Conservation (phyloP, 768 basidiomycete species). For the Lepiota venenata region DNA sequence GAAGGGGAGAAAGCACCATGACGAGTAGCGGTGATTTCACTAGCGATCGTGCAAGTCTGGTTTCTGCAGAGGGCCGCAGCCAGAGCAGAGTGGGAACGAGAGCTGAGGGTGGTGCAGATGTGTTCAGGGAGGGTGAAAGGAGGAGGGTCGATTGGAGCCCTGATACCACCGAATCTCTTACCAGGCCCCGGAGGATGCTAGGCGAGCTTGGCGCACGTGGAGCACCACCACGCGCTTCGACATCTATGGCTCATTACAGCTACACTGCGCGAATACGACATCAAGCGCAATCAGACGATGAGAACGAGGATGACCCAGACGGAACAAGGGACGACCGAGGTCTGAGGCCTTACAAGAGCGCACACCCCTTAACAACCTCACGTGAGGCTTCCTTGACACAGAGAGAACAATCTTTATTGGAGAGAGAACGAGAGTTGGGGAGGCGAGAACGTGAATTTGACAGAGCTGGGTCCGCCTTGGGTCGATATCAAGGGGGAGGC, state of each 20-base stretch:
- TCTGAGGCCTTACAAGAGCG: slow-evolving; percentile 38
- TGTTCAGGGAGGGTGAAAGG: slow-evolving; percentile 23
- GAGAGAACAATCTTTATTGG: slow-evolving; percentile 12
- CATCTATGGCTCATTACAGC: slow-evolving; percentile 53
- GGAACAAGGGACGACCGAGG: neutral
- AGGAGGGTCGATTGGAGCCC: slow-evolving; percentile 28
- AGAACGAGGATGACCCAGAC: slow-evolving; percentile 18
- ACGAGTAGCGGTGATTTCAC: slow-evolving; percentile 6
- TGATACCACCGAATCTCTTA: slow-evolving; percentile 29
- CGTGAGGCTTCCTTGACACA: slow-evolving; percentile 14
- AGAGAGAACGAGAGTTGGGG: slow-evolving; percentile 5
- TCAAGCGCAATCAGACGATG: slow-evolving; percentile 11
- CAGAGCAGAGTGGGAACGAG: too few relatives aligned
- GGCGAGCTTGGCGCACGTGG: slow-evolving; percentile 19
- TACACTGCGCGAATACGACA: slow-evolving; percentile 22
- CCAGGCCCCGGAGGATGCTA: slow-evolving; percentile 15
- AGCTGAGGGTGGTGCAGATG: slow-evolving; percentile 11
- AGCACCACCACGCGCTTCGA: slow-evolving; percentile 38
- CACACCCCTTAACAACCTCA: slow-evolving; percentile 28
- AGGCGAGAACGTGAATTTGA: slow-evolving; percentile 18
- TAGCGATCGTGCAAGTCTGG: neutral
- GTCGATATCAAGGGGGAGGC: slow-evolving; percentile 15
- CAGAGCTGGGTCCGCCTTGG: slow-evolving; percentile 20
- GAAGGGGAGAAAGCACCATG: neutral
- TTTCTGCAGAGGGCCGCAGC: neutral